phyloP scores from a whole-genome alignment of 2,329 filamentous ascomycete genomes.

The Ascochyta rabiei region DNA sequence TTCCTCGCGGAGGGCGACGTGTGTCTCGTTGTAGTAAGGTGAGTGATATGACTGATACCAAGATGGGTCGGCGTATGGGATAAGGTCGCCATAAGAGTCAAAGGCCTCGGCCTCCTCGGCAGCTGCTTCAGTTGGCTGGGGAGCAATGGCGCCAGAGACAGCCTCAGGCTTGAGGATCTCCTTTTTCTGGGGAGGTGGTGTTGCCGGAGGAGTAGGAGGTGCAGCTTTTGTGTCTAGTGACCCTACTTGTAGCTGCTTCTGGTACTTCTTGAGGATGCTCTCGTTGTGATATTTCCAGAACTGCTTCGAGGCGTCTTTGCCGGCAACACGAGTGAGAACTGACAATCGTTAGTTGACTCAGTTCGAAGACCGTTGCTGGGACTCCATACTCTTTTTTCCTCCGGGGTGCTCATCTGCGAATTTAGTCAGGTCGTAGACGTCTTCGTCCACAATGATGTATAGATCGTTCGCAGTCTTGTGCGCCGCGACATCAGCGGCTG shows the following conservation, averaged over 20 bases:
- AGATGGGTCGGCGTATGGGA: slow-evolving; percentile 88
- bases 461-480: slow-evolving; percentile 88
- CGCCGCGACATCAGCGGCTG: slow-evolving; percentile 81
- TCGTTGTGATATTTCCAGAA: slow-evolving; percentile 72
- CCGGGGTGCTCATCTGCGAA: slow-evolving; percentile 63
- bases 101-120: slow-evolving; percentile 71
- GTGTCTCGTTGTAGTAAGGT: slow-evolving; percentile 93
- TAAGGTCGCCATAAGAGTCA: slow-evolving; percentile 82
- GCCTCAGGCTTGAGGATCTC: slow-evolving; percentile 63
- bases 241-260: slow-evolving; percentile 64
- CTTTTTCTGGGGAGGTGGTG: slow-evolving; percentile 54
- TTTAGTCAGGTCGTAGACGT: slow-evolving; percentile 91
- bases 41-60: slow-evolving; percentile 98
- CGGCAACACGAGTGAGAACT: slow-evolving; percentile 69
- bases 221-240: slow-evolving; percentile 83
- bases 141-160: slow-evolving; percentile 60
- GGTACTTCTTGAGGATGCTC: slow-evolving; percentile 66
- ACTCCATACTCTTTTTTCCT: slow-evolving; percentile 69
- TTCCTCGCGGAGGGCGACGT: slow-evolving; percentile 88
- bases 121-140: slow-evolving; percentile 46
- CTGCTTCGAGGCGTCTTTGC: slow-evolving; percentile 72
- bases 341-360: slow-evolving; percentile 20
- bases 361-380: not conserved
- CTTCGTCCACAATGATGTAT: slow-evolving; percentile 90
- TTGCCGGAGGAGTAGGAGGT: slow-evolving; percentile 57